A percentile compares a stretch with the other conserved stretches of the same genome.
These are phyloP conservation scores for Clitopilus hobsonii DNA, from an alignment of 768 basidiomycete genomes.

Conservation along the genomic window DNA sequence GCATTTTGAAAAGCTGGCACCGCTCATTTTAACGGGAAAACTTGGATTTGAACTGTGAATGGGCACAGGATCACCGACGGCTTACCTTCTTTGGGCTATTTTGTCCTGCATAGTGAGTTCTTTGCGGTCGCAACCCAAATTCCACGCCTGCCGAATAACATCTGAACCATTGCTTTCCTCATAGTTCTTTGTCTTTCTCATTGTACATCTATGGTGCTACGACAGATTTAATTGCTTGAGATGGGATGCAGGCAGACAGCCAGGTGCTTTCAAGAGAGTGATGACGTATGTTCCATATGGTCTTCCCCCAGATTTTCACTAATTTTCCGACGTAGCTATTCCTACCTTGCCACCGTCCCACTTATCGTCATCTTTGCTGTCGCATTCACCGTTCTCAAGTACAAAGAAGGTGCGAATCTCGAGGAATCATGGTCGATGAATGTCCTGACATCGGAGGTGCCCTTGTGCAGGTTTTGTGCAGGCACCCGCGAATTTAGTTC, in stretches of 20 bases:
- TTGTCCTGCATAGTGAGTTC: constrained; percentile 59
- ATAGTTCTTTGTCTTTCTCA: constrained; percentile 66
- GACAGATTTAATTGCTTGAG: constrained; percentile 71
- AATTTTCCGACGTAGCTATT: constrained; percentile 45
- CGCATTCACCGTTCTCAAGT: constrained; percentile 62
- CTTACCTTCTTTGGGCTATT: constrained; percentile 74
- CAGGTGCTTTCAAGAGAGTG: constrained; percentile 81
- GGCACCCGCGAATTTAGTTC: background rate
- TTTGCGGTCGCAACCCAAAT: constrained; percentile 28
- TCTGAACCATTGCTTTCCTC: constrained; percentile 2
- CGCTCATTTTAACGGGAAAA: background rate
- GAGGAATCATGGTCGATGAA: background rate
- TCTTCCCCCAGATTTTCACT: constrained; percentile 7
- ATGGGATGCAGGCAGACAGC: constrained; percentile 74
- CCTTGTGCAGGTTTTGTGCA: background rate
- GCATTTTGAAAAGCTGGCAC: background rate
- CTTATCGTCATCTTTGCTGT: constrained; percentile 62
- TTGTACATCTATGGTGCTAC: constrained; percentile 77
- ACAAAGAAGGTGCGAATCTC: constrained; percentile 54
- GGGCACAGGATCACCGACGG: constrained; percentile 70
- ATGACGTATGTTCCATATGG: constrained; percentile 64
- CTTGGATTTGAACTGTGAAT: constrained; percentile 31
- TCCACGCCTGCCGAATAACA: constrained; percentile 1
- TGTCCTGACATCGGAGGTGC: background rate
- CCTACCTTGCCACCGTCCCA: constrained; percentile 70